Base-by-base conservation (phyloP, 441 rosid genomes). In the Omphalea diandra region DNA sequence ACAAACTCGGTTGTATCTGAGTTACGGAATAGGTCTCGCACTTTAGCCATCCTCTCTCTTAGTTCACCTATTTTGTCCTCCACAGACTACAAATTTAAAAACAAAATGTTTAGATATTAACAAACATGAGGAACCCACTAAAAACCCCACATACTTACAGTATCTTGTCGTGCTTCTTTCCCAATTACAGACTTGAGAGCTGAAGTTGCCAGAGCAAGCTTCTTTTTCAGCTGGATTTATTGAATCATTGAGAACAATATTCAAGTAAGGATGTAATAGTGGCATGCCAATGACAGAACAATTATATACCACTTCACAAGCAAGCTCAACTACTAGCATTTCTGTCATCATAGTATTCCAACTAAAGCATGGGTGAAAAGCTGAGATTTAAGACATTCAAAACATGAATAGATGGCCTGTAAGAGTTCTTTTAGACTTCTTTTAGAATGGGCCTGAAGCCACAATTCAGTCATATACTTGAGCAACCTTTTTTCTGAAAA, bases 21-120 rank as follows among this genome's bases (percentile, higher is more conserved):
- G 77, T 85, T 83, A 35, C 75, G 86, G 73, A 91, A 89, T 72
- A 89, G 85, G 77, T 86, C 85, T 68, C 83, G 83, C 58, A 91
- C 90, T 84, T 80, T 89, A 79, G 73, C 80, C 92, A 86, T 84
- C 73, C 83, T 85, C 72, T 88, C 85, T 75, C 86, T 85, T 65
- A 91, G 67, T 74, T 79, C 86, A 59, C 85, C 87, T 74, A 91
- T 71, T 75, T 85, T 84, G 72, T 82, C 87, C 56, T 86, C 87
- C 77, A 80, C 83, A 57, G 86, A 57, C 93, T 91, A 80, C 78
- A 72, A 59, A 52, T 69, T 60, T 27, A 43, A 65, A 75, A 11
- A 59, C 22, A 27, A 66, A 35, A 40, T 67, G 17, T 55, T 83
- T 10, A 79, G 71, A 32, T 67, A 22, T 52, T 49, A 33, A 63